Percentiles rank a stretch among this genome's conserved stretches.
Evolutionary conservation across 2,329 filamentous ascomycete genomes (phyloP).

Genomic region (Alternaria gaisen): DNA sequence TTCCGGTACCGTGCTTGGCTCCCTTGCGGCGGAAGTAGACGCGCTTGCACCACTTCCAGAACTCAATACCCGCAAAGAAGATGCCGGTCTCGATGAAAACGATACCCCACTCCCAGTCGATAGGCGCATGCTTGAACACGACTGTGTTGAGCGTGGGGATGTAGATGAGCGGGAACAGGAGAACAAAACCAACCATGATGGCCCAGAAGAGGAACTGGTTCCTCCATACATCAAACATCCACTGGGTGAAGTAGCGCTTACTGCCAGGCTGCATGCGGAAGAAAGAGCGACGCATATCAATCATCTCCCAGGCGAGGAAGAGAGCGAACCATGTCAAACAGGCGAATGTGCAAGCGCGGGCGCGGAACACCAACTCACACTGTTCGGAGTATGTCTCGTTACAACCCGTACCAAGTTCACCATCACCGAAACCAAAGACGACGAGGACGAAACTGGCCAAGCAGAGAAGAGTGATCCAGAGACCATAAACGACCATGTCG

Average conservation of each 20-base stretch:
- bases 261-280: constrained; percentile 75
- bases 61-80: constrained; percentile 71
- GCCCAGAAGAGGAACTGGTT: constrained; percentile 70
- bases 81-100: constrained; percentile 68
- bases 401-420: constrained; percentile 45
- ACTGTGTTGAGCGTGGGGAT: constrained; percentile 72
- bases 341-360: constrained; percentile 76
- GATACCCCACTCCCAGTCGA: constrained; percentile 75
- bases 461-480: constrained; percentile 44
- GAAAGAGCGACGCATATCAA: constrained; percentile 75
- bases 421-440: constrained; percentile 47
- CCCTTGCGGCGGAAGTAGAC: constrained; percentile 45
- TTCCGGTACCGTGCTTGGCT: constrained; percentile 15
- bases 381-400: constrained; percentile 44
- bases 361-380: constrained; percentile 54
- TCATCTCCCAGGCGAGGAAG: constrained; percentile 81
- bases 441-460: constrained; percentile 50
- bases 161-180: constrained; percentile 63
- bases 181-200: constrained; percentile 55
- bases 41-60: constrained; percentile 74
- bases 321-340: constrained; percentile 79
- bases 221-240: constrained; percentile 72
- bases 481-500: constrained; percentile 52
- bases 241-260: constrained; percentile 61
- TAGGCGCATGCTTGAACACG: constrained; percentile 72